Evolutionary conservation across 768 basidiomycete species (phyloP), one percentile per base, ranked within the genome.

Genomic region (Boletus vinaceobasis): DNA sequence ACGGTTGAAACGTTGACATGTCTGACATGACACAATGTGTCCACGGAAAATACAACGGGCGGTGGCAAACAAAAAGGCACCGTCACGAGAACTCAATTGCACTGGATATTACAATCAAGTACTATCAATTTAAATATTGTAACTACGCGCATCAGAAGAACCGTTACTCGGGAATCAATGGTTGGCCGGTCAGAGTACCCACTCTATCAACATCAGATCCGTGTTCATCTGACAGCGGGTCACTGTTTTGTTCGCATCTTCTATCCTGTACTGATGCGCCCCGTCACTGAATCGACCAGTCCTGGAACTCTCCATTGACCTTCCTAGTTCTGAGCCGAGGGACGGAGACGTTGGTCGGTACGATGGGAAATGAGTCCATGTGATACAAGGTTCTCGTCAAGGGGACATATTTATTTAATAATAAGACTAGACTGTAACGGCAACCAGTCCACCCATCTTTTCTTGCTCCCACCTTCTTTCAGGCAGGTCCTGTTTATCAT

Each of bases 401-500:
- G 42, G 43, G 15, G 37, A 49, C 33, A 7, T 1, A 13, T 33
- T 40, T 36, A 38, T 54, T 32, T 26, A 19, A 44, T 26, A 43
- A 59, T 53, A 54, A 49, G 57, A 47, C 31, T 8, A 19, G 45
- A 39, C 10, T 23, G n/a, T n/a, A 2, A 23, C 23, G 19, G 45
- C 35, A 58, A 61, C 55, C 47, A 37, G 7, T 7, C 17, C 40
- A 10, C 4, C n/a, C 3, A 11, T 17, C 2, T 15, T 27, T 23
- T 37, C 48, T 45, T 27, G 47, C 54, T 54, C 33, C 51, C 52
- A 49, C 39, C 43, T 60, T 54, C 62, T 53, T 47, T 51, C 56
- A 63, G 67, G 68, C 65, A 46, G 70, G 73, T 48, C 70, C 60
- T 73, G 38, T 39, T 56, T n/a, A 17, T 58, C 43, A 23, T 50